Percentiles rank a stretch among this genome's conserved stretches.
phyloP scores from a whole-genome alignment of 192 early-diverging fungal genomes.

The Gaertneriomyces sp. region DNA sequence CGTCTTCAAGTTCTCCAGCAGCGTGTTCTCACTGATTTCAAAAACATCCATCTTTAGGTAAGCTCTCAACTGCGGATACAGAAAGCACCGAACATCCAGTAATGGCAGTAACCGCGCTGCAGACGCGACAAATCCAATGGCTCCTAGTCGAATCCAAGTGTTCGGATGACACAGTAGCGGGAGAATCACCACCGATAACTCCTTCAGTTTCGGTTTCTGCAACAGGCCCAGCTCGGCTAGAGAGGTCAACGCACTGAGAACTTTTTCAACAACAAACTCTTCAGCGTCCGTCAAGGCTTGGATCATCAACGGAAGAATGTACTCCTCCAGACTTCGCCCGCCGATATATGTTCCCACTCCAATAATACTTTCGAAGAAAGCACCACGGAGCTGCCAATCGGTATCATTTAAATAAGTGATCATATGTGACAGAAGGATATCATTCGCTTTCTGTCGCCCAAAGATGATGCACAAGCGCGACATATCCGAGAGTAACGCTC shows the following conservation, averaged over 20 bases:
- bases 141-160: slow-evolving; percentile 73
- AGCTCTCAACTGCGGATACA: slow-evolving; percentile 68
- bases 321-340: slow-evolving; percentile 79
- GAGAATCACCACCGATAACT: slow-evolving; percentile 62
- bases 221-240: slow-evolving; percentile 76
- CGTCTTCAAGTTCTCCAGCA: slow-evolving; percentile 66
- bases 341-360: slow-evolving; percentile 88
- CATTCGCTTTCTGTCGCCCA: slow-evolving; percentile 75
- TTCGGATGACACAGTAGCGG: slow-evolving; percentile 79
- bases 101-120: slow-evolving; percentile 57
- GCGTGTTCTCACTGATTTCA: slow-evolving; percentile 55
- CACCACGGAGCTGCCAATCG: slow-evolving; percentile 90
- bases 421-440: slow-evolving; percentile 84
- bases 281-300: slow-evolving; percentile 83
- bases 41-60: slow-evolving; percentile 65
- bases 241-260: slow-evolving; percentile 74
- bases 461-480: slow-evolving; percentile 78
- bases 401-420: slow-evolving; percentile 96
- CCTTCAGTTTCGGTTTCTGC: slow-evolving; percentile 71
- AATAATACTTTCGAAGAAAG: slow-evolving; percentile 91
- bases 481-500: slow-evolving; percentile 79
- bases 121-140: slow-evolving; percentile 67
- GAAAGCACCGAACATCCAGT: slow-evolving; percentile 72
- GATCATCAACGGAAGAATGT: slow-evolving; percentile 89
- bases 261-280: slow-evolving; percentile 89